Percentiles rank a stretch among this genome's conserved stretches.
These are phyloP conservation scores for Suillus weaverae DNA, from an alignment of 768 basidiomycete genomes.

Conservation along the genomic window DNA sequence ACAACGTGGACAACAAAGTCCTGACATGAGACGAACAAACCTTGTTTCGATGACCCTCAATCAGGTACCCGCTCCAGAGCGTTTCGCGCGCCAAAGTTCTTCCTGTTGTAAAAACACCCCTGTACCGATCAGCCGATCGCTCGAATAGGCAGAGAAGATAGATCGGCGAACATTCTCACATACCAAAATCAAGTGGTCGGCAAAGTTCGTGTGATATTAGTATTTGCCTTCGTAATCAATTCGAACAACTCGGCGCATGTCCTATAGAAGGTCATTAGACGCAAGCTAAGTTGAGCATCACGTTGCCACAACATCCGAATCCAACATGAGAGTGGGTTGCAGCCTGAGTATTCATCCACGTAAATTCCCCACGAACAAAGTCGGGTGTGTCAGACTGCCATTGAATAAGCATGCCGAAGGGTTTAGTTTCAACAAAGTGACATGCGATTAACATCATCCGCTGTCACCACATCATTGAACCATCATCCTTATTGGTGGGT, in stretches of 20 bases:
- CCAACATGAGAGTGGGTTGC: not conserved
- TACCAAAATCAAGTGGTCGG: constrained; percentile 7
- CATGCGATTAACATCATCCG: not conserved
- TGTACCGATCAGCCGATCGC: constrained; percentile 16
- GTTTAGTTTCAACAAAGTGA: not conserved
- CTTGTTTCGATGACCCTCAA: constrained; percentile 23
- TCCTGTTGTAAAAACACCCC: constrained; percentile 14
- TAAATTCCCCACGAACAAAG: not conserved
- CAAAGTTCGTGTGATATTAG: constrained; percentile 18
- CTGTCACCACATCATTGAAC: not conserved
- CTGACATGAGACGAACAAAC: constrained; percentile 31
- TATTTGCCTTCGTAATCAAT: constrained; percentile 9
- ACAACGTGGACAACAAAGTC: constrained; percentile 28
- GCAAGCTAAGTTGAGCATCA: not conserved
- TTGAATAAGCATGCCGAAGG: not conserved
- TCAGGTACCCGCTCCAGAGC: constrained; percentile 25
- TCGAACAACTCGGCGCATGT: not conserved
- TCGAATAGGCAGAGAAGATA: constrained; percentile 16
- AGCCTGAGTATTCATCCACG: not conserved
- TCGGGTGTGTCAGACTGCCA: not conserved
- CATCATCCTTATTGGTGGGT: not conserved
- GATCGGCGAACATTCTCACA: constrained; percentile 24
- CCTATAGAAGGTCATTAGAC: not conserved
- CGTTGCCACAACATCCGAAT: not conserved
- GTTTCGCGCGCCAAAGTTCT: constrained; percentile 18